Evolutionary conservation across 2,329 filamentous ascomycete genomes (phyloP).

Genomic region (Neobulgaria alba): DNA sequence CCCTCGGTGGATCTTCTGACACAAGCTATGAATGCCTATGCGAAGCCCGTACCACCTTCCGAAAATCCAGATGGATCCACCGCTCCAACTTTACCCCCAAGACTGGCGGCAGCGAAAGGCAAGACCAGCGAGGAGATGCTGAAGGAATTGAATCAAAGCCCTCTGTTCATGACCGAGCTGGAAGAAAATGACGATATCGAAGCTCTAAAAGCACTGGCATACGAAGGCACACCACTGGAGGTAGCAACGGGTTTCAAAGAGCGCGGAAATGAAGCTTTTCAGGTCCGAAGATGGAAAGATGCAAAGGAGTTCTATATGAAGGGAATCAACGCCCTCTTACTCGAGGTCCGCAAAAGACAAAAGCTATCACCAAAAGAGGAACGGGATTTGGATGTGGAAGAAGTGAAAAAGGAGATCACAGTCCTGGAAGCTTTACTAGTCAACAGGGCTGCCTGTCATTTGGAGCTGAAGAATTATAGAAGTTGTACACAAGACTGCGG

Average conservation of each 20-base stretch:
- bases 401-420: constrained; percentile 42
- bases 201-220: constrained; percentile 80
- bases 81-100: constrained; percentile 40
- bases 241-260: constrained; percentile 79
- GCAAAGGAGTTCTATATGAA: constrained; percentile 89
- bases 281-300: constrained; percentile 64
- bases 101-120: constrained; percentile 46
- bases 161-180: constrained; percentile 93
- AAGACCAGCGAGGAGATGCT: constrained; percentile 52
- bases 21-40: constrained; percentile 20
- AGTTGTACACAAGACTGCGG: constrained; percentile 80
- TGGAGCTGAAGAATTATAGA: constrained; percentile 83
- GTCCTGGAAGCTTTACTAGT: constrained; percentile 70
- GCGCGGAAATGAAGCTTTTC: constrained; percentile 84
- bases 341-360: constrained; percentile 50
- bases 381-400: constrained; percentile 33
- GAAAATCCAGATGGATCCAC: constrained; percentile 16
- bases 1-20: constrained; percentile 20
- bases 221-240: constrained; percentile 83
- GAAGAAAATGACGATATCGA: constrained; percentile 79
- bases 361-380: constrained; percentile 29
- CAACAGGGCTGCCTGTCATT: constrained; percentile 84
- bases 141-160: constrained; percentile 58
- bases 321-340: constrained; percentile 63
- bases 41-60: constrained; percentile 2